Evolutionary conservation across 2,329 filamentous ascomycete genomes (phyloP), one percentile per base, ranked within the genome.

Genomic region (Sporothrix phasma): DNA sequence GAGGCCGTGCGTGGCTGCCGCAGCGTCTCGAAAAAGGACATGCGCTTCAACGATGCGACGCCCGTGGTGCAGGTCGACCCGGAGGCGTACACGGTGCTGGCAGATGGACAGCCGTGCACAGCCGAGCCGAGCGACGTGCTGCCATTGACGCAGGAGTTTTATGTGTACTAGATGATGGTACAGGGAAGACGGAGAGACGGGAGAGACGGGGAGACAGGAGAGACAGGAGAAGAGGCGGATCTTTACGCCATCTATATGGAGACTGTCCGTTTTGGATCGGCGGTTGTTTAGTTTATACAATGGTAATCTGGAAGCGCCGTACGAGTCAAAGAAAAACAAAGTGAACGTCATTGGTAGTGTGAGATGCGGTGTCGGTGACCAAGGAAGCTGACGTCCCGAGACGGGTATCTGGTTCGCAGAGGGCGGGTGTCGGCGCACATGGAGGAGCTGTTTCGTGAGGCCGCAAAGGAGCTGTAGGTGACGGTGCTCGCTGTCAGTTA

Each of bases 11-110:
- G 81, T 72, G 83, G 84, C 64, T 96, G 92, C 74, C 69, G 92
- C 65, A 82, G 75, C 37, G 82, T 96, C 51, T 80, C 87, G 49
- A 97, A 97, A 81, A 80, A 76, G 70, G 89, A 97, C 75, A 96
- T 97, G 92, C 92, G 90, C 72, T 92, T 85, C 75, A 97, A 97
- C 74, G 86, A 91, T 71, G 76, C 76, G 63, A 91, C 85, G 84
- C 93, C 93, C 15, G 85, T 81, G 77, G 97, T 97, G 90, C 86
- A 80, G 70, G 92, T 97, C 66, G 92, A 97, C 74, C 89, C 93
- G 5, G 93, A 97, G 81, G 87, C 84, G 71, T 97, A 97, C 77
- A 83, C 80, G 17, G 92, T 97, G 29, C 87, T 93, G 77, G 92
- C 92, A 1, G 91, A 96, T 75, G 92, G 90, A 0, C 76, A 83